Evolutionary conservation across 768 basidiomycete species (phyloP), one percentile per base, ranked within the genome.

Genomic region (Lactarius evosmus): DNA sequence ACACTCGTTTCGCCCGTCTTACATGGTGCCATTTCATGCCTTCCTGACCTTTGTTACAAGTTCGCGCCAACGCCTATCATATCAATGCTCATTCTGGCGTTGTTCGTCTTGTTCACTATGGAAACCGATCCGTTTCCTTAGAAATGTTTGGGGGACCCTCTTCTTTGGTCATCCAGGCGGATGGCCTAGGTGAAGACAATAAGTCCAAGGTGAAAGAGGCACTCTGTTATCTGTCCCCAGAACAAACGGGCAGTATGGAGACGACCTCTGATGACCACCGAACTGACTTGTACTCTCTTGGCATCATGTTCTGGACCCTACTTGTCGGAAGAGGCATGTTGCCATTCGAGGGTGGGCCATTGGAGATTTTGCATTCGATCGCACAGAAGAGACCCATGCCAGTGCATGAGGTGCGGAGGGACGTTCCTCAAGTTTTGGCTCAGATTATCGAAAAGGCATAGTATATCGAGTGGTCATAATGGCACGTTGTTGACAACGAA

Each of bases 21-120:
- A 34, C 16, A 33, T 19, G 7, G 11, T 22, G 22, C 33, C 62
- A 27, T 33, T 9, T 16, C 30, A 38, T 36, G 17, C 49, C 52
- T 7, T 22, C 52, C 17, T 27, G 8, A 14, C 19, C 32, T 52
- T 12, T 63, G 44, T 12, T 51, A 62, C 1, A 69, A 86, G 87
- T 90, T 33, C 84, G 88, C 27, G 87, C 87, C 19, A 89, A 89
- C 70, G 87, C 87, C 1, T 89, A 88, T 71, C 88, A 89, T 73
- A 77, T 87, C 33, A 88, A 87, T 69, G 79, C 85, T 1, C 84
- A 87, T 73, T 84, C 86, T 41, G 86, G 86, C 16, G 78, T 84
- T 44, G 88, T 89, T 32, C 82, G 87, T 1, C 77, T 89, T 58
- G 85, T 87, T 27, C 89, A 91, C 70, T 88, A 87, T 66, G 87